These are phyloP conservation scores for Bjerkandera adusta DNA, from an alignment of 1,284 basidiomycete genomes.

Conservation along the genomic window DNA sequence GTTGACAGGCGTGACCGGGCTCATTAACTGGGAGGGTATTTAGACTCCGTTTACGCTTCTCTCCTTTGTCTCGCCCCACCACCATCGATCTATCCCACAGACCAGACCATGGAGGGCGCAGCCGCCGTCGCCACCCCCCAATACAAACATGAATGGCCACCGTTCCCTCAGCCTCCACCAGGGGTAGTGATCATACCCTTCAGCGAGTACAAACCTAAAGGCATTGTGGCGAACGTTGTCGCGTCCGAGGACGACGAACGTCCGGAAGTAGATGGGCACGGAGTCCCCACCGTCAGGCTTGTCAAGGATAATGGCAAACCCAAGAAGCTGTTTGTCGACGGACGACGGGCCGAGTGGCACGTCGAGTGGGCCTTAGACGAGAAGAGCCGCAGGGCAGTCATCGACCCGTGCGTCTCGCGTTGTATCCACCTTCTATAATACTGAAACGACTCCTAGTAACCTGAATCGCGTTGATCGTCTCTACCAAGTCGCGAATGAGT, in stretches of 20 bases:
- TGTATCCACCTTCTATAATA: not conserved
- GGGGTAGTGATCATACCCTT: conserved; percentile 59
- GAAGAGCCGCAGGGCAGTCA: conserved; percentile 32
- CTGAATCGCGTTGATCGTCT: conserved; percentile 49
- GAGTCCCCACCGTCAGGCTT: conserved; percentile 62
- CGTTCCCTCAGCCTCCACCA: conserved; percentile 52
- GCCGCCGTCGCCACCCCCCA: too few relatives aligned
- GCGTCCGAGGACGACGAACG: conserved; percentile 41
- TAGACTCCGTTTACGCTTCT: too few relatives aligned
- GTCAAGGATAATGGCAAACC: conserved; percentile 34
- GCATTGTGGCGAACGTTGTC: conserved; percentile 44
- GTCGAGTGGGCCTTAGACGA: conserved; percentile 65
- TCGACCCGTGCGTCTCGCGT: conserved; percentile 42
- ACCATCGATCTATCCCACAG: too few relatives aligned
- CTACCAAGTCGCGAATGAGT: conserved; percentile 52
- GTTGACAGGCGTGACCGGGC: too few relatives aligned
- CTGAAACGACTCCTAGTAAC: conserved; percentile 30
- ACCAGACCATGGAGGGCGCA: too few relatives aligned
- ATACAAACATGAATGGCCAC: too few relatives aligned
- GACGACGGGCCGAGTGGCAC: conserved; percentile 48
- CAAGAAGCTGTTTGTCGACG: conserved; percentile 23
- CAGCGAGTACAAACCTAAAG: conserved; percentile 55
- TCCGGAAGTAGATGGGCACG: conserved; percentile 57
- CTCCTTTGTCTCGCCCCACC: too few relatives aligned
- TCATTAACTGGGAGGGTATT: too few relatives aligned